Base-by-base conservation (phyloP, 805 yeast species). In the Nadsonia fulvescens region DNA sequence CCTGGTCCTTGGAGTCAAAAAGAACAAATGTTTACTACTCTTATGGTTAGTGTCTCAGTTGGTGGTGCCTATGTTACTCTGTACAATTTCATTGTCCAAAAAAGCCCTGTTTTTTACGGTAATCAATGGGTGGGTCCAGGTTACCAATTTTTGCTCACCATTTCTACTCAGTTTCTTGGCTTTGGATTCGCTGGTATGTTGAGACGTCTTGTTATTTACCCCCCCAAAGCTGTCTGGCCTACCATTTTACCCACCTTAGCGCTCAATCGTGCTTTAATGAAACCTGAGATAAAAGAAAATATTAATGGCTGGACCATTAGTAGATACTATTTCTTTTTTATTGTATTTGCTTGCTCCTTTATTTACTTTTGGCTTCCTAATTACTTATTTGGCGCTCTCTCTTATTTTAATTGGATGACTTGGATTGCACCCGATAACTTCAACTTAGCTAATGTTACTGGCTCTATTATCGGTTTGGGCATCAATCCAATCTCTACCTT, bases 341-440 rank as follows among this genome's bases (percentile, higher is more conserved):
- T 52, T 20, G 54, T 53, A 2, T 53, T 65, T 29, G 31, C 37
- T 8, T 45, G 46, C 12, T 49, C 61, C 22, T 70, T 71, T 37
- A 32, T 56, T 5, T 73, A 70, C 62, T 66, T 63, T 42, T 72
- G 76, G 71, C 51, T 74, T 36, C 82, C 86, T 6, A 72, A 68
- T 25, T 73, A 56, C 42, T 51, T 76, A 13, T 71, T 71, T 50
- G 53, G 56, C 11, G 79, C 70, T 2, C 56, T 75, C 25, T 58
- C 70, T 2, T 59, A 58, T 36, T 76, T 77, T 47, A 66, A 58
- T 40, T 69, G 76, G 76, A 59, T 65, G 40, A 57, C 49, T 14
- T 67, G 75, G 74, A 66, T 66, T 24, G 54, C 37, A 2, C 54
- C 54, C n/a, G 43, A 68, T 33, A 70, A 70, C 39, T 63, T 66